Evolutionary conservation across 192 early-diverging fungal species (phyloP).

Genomic region (Podila minutissima): DNA sequence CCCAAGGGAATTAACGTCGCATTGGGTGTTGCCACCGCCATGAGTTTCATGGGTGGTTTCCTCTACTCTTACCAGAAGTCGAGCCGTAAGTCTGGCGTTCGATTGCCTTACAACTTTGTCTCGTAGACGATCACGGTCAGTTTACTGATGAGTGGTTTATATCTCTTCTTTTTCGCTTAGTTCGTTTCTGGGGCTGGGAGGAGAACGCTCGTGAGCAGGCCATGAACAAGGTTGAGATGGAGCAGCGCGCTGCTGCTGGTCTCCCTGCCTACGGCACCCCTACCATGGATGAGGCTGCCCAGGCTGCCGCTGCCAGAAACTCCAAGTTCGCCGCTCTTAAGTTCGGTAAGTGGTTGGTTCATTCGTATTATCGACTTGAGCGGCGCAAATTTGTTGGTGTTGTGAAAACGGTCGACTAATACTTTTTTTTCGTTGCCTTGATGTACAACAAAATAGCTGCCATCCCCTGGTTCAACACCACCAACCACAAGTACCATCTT

Average conservation of each 20-base stretch:
- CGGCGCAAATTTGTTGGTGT: too few species aligned
- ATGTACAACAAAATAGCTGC: conserved; percentile 53
- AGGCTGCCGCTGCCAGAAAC: conserved; percentile 69
- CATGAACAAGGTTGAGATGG: conserved; percentile 73
- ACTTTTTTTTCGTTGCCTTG: neutral
- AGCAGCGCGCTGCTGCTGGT: conserved; percentile 67
- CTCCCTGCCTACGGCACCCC: conserved; percentile 74
- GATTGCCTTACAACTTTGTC: neutral
- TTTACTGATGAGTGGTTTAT: neutral
- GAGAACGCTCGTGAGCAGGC: conserved; percentile 88
- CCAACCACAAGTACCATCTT: conserved; percentile 79
- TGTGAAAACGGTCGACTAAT: neutral
- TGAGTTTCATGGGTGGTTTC: conserved; percentile 78
- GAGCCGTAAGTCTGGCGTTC: conserved; percentile 67
- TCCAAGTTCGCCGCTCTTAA: conserved; percentile 74
- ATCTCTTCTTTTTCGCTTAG: conserved; percentile 51
- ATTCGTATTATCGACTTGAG: neutral
- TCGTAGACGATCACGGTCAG: neutral
- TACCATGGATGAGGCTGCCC: conserved; percentile 62
- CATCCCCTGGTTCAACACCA: conserved; percentile 81
- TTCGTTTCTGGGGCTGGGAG: conserved; percentile 91
- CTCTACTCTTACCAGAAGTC: conserved; percentile 77
- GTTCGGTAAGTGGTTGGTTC: conserved; percentile 56
- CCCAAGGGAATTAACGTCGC: conserved; percentile 55
- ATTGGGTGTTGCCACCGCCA: conserved; percentile 60